Percentiles rank a stretch among this genome's conserved stretches.
These are phyloP conservation scores for Cystoderma amianthinum DNA, from an alignment of 768 basidiomycete species.

Conservation along the genomic window DNA sequence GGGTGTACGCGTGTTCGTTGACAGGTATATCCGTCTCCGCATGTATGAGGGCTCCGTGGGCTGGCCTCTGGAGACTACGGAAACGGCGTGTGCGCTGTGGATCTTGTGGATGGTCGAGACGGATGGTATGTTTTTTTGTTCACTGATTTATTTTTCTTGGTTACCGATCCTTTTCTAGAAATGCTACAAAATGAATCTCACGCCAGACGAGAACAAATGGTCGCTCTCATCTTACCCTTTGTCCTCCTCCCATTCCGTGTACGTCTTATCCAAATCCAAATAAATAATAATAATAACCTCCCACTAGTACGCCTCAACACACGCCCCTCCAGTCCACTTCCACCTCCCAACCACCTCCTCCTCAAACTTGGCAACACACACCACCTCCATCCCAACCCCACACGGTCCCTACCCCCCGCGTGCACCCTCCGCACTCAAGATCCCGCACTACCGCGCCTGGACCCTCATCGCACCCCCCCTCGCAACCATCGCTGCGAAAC, in stretches of 20 bases:
- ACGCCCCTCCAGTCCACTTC: conserved; percentile 59
- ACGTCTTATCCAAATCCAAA: conserved; percentile 9
- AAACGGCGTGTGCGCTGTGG: conserved; percentile 53
- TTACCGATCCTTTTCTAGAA: conserved; percentile 11
- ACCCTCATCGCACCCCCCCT: conserved; percentile 31
- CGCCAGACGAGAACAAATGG: conserved; percentile 17
- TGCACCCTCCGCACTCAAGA: conserved; percentile 12
- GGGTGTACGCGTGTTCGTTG: conserved; percentile 38
- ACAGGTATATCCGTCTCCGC: conserved; percentile 33
- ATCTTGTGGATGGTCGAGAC: conserved; percentile 56
- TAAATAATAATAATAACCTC: conserved; percentile 1
- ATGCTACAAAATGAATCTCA: conserved; percentile 18
- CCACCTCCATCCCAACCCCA: conserved; percentile 17
- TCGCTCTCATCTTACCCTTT: conserved; percentile 20
- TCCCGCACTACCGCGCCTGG: conserved; percentile 21
- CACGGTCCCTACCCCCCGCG: conserved; percentile 40
- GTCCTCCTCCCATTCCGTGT: conserved; percentile 43
- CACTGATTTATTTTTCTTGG: conserved; percentile 2
- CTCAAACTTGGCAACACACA: conserved; percentile 10
- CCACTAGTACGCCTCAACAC: conserved; percentile 45
- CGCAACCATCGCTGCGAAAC: conserved; percentile 49
- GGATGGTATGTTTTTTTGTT: no score
- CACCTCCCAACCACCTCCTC: conserved; percentile 31
- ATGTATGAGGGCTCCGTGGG: conserved; percentile 38
- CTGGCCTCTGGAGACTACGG: conserved; percentile 49